Evolutionary conservation across 2,329 filamentous ascomycete species (phyloP).

Genomic region (Sporothrix phasma): DNA sequence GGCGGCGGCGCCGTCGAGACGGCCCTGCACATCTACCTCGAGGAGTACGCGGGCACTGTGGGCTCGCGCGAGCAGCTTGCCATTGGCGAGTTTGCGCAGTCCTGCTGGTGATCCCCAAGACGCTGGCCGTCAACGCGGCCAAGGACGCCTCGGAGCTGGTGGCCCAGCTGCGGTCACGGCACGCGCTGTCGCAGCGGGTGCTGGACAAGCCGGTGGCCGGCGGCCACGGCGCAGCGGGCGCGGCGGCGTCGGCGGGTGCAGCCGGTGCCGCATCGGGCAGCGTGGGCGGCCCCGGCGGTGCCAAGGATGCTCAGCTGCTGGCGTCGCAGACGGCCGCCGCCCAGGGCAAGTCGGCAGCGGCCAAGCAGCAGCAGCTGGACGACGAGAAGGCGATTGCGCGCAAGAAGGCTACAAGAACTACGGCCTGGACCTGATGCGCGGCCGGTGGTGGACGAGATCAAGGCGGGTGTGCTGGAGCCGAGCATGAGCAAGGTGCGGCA

Average conservation of each 20-base stretch:
- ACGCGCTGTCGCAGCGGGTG: conserved; percentile 87
- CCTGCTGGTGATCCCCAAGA: conserved; percentile 95
- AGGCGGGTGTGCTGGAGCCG: conserved; percentile 90
- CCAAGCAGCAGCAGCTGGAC: conserved; percentile 40
- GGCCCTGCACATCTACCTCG: conserved; percentile 96
- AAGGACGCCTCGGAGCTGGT: conserved; percentile 94
- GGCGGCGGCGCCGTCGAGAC: conserved; percentile 96
- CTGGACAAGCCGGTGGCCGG: conserved; percentile 45
- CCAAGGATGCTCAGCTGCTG: conserved; percentile 1
- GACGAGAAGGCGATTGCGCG: conserved; percentile 83
- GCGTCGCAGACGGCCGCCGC: background rate
- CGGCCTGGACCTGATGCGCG: conserved; percentile 78
- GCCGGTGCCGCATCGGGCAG: background rate
- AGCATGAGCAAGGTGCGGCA: conserved; percentile 98
- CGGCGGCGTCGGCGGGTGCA: background rate
- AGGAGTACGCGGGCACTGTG: conserved; percentile 96
- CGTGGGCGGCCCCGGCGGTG: background rate
- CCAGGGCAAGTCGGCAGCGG: conserved; percentile 6
- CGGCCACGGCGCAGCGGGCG: background rate
- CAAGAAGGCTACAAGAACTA: conserved; percentile 99
- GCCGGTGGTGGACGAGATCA: conserved; percentile 89
- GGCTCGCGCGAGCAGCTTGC: conserved; percentile 95
- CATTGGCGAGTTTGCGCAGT: conserved; percentile 93
- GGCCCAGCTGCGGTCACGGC: conserved; percentile 85
- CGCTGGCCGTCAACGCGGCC: conserved; percentile 89